Conservation (phyloP, 1,284 basidiomycete species). For the Inonotus obliquus region DNA sequence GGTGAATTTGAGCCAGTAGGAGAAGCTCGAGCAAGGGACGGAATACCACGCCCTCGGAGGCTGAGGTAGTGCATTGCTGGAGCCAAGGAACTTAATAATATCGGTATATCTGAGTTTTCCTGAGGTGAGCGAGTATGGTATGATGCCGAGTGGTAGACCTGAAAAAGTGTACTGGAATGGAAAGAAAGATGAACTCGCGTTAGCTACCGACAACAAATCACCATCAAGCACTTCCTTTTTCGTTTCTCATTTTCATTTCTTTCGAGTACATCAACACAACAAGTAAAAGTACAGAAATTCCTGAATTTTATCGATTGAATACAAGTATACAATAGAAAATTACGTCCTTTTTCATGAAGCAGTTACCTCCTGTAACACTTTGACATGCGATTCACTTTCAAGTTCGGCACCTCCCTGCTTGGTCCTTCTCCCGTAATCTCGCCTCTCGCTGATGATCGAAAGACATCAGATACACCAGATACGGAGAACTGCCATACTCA, state of each 20-base stretch:
- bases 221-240: not conserved
- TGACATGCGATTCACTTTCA: not conserved
- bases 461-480: not conserved
- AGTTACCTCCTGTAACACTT: not conserved
- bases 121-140: not conserved
- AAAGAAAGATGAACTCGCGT: not conserved
- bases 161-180: not conserved
- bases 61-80: not conserved
- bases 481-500: not conserved
- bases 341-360: not conserved
- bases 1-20: not conserved
- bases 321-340: too few species aligned
- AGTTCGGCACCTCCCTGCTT: conserved; percentile 18
- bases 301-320: too few species aligned
- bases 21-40: not conserved
- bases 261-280: too few species aligned
- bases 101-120: not conserved
- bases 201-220: not conserved
- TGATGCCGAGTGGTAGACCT: not conserved
- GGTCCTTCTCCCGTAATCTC: conserved; percentile 25
- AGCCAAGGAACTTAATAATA: not conserved
- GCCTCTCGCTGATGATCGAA: conserved; percentile 22
- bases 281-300: too few species aligned
- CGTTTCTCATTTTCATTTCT: too few species aligned
- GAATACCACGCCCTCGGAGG: not conserved